Evolutionary conservation across 306 rosid genomes (phyloP).

Genomic region (Sicyos edulis): DNA sequence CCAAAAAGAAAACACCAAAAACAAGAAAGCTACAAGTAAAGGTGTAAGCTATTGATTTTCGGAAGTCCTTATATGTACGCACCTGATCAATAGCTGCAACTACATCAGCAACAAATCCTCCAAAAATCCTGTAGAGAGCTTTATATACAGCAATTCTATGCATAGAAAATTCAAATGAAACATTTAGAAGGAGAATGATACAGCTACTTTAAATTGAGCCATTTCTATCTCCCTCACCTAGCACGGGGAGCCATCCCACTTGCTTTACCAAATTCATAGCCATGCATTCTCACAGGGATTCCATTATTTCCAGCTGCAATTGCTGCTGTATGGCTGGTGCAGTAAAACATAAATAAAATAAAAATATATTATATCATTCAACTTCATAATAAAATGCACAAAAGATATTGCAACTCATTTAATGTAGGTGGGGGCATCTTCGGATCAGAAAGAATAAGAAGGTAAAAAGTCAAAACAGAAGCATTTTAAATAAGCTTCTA

Average conservation of each 20-base stretch:
- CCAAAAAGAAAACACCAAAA: neutral
- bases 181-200: conserved; percentile 25
- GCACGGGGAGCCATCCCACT: conserved; percentile 99
- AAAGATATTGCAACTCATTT: neutral
- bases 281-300: conserved; percentile 87
- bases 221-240: conserved; percentile 53
- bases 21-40: neutral
- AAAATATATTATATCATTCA: neutral
- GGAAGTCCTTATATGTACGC: conserved; percentile 20
- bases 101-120: conserved; percentile 95
- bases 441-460: neutral
- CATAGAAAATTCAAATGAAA: conserved; percentile 24
- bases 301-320: conserved; percentile 99
- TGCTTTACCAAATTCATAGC: conserved; percentile 95
- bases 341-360: conserved; percentile 17
- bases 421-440: too few species aligned
- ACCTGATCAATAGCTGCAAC: conserved; percentile 99
- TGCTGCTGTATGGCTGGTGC: conserved; percentile 88
- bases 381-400: neutral
- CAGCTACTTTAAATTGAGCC: conserved; percentile 25
- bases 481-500: too few species aligned
- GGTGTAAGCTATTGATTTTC: neutral
- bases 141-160: conserved; percentile 97
- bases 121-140: conserved; percentile 92
- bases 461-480: neutral